A percentile compares a stretch with the other conserved stretches of the same genome.
These are phyloP conservation scores for Striga asiatica DNA, from an alignment of 257 asterid species.

Conservation along the genomic window DNA sequence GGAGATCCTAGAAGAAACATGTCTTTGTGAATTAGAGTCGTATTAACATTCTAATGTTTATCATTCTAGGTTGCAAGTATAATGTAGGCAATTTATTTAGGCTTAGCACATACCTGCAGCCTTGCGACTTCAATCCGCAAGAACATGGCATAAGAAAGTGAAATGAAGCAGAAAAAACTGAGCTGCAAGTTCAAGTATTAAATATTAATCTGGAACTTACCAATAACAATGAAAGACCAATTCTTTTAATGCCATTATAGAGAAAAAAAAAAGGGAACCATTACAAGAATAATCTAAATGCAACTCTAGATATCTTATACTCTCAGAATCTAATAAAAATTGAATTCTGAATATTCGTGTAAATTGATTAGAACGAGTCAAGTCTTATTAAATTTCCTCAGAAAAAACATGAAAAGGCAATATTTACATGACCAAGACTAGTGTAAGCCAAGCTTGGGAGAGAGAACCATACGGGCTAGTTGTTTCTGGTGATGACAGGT, in stretches of 20 bases:
- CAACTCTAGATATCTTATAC: too few species aligned
- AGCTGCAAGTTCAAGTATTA: constrained; percentile 42
- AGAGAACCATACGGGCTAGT: background rate
- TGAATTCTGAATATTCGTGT: background rate
- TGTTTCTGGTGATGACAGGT: background rate
- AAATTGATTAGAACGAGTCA: background rate
- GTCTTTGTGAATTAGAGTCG: background rate
- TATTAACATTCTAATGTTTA: background rate
- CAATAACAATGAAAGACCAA: constrained; percentile 8
- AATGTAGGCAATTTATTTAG: constrained; percentile 11
- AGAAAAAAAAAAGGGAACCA: too few species aligned
- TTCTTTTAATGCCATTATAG: background rate
- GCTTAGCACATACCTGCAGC: constrained; percentile 62
- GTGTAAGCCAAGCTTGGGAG: background rate
- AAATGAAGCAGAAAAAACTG: constrained; percentile 30
- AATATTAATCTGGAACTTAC: constrained; percentile 12
- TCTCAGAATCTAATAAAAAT: background rate
- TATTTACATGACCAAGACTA: constrained; percentile 1
- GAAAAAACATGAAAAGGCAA: background rate
- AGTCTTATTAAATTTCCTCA: background rate
- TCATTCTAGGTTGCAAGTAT: too few species aligned
- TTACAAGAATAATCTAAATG: too few species aligned
- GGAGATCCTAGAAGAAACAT: too few species aligned
- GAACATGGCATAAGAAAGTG: constrained; percentile 34
- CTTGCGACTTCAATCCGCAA: constrained; percentile 45